Base-by-base conservation (phyloP, 768 basidiomycete species). In the Boletus insuetus region DNA sequence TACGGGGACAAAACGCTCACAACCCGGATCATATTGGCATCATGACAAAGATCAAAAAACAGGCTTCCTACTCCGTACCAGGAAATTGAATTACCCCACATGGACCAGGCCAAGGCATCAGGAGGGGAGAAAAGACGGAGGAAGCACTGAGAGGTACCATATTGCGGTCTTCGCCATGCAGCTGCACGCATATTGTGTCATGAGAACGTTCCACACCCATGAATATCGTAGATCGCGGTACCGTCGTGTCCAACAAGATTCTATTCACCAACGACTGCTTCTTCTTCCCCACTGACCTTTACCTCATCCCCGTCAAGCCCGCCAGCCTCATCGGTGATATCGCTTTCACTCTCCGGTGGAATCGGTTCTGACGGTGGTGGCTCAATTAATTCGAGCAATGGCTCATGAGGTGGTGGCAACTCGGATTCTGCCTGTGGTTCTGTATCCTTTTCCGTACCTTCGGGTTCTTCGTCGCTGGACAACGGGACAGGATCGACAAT, bases 251-350 rank as follows among this genome's bases (percentile, higher is more conserved):
- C 26, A 38, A 40, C 32, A 12, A 45, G 22, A 49, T 44, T 49
- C 31, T 50, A 55, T 56, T 54, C 49, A 19, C 47, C 42, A 58
- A 32, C 37, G 8, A 39, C 54, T 22, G 46, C 53, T 58, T 59
- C 55, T 51, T 60, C 58, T 56, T 58, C 61, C 49, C 49, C 63
- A 39, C 39, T 52, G 41, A 34, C 51, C 42, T 9, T 53, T 45
- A 49, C 44, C 54, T 69, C 63, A 61, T 71, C 48, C 34, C 51
- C 58, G 47, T 51, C 67, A 50, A 32, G 41, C 41, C 37, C 64
- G 51, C 44, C 56, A 42, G 48, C 64, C 51, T 72, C 69, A 40
- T 72, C 71, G 57, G 69, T 67, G 62, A 70, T 72, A 65, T 72
- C 69, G 59, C 71, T 67, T 53, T 69, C 68, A 51, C 60, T 71